Base-by-base conservation (phyloP, 2,329 filamentous ascomycete species). In the Apiospora phragmitis region DNA sequence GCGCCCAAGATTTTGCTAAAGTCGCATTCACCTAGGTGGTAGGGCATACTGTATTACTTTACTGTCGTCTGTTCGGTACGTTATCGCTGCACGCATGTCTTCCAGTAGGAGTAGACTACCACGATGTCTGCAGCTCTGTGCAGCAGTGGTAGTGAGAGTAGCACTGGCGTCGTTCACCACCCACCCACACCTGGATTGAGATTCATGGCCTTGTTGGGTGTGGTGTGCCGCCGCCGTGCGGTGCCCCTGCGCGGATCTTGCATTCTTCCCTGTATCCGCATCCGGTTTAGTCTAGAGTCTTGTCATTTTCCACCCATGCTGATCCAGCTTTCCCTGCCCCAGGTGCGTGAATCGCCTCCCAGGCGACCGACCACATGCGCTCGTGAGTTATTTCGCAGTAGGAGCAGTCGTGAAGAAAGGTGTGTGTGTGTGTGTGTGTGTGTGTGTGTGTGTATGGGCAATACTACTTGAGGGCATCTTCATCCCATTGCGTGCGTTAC, bases 221-320 rank as follows among this genome's bases (percentile, higher is more conserved):
- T 29, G 24, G 18, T 43, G 21, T 47, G 43, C 18, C 8, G 21
- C 18, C 32, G 51, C 51, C 51, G 51, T 59, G 51, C 35, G 51
- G 51, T 59, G 51, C 51, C 51, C 51, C 51, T 59, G 51, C 51
- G 51, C 51, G 51, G 51, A 59, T 59, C 51, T 59, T 59, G 51
- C 51, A 59, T 59, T 35, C 49, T 59, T 59, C 51, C 49, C 29
- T 35, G 51, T 35, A 59, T 35, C 51, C 51, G 16, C 18, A 32
- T 55, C 49, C 24, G 49, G 49, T 55, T 55, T 55, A 55, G 49
- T 55, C 49, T 32, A 16, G 26, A 29, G 49, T 32, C 26, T 55
- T 55, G 26, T 32, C 49, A 32, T 55, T 55, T 59, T 59, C 26
- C 29, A 59, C 49, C 49, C 49, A 29, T 55, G 49, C 49, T 35